A percentile compares a stretch with the other conserved stretches of the same genome.
Conservation (phyloP, 208 protist species). For the Spongospora subterranea region DNA sequence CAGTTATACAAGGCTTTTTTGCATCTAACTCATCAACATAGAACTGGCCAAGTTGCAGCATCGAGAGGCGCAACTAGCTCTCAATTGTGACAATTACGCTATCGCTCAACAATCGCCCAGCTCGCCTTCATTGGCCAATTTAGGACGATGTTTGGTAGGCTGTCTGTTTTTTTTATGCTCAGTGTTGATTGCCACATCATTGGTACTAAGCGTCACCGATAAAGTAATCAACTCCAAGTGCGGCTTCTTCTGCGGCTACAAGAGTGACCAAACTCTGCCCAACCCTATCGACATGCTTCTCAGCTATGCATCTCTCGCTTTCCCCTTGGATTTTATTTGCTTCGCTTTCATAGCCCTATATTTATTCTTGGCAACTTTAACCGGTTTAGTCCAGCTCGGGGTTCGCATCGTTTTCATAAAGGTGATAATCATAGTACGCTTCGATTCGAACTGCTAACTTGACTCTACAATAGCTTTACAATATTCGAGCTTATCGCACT, state of each 20-base stretch:
- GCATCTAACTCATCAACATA: neutral
- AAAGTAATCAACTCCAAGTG: slow-evolving; percentile 9
- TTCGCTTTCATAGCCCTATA: neutral
- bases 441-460: neutral
- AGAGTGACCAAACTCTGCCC: neutral
- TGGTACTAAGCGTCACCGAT: neutral
- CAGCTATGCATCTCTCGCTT: neutral
- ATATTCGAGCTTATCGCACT: neutral
- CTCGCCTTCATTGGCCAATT: neutral
- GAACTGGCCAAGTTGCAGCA: neutral
- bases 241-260: neutral
- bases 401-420: slow-evolving; percentile 10
- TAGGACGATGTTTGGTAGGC: neutral
- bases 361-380: slow-evolving; percentile 7
- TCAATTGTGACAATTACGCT: neutral
- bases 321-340: slow-evolving; percentile 31
- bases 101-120: neutral
- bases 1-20: neutral
- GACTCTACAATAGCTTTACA: neutral
- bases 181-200: neutral
- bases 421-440: neutral
- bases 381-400: neutral
- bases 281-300: slow-evolving; percentile 12
- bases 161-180: neutral
- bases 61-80: neutral